These are phyloP conservation scores for Leishmania braziliensis DNA, from an alignment of 208 protist genomes.

Conservation along the genomic window DNA sequence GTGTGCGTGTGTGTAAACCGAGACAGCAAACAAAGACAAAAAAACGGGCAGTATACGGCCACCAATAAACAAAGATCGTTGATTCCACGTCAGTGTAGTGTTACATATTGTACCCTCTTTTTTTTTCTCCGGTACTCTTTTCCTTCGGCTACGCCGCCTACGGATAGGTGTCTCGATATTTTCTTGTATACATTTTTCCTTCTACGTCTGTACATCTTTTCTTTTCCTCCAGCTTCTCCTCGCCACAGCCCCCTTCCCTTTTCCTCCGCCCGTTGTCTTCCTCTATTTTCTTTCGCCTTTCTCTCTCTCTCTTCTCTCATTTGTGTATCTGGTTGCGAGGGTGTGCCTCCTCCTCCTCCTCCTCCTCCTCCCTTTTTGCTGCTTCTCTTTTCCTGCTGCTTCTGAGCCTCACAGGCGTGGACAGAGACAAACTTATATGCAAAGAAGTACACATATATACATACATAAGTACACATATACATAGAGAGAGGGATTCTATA, in stretches of 20 bases:
- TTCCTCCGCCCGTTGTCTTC: background rate
- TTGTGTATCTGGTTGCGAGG: too few relatives aligned
- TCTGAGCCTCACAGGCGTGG: background rate
- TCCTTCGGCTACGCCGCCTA: background rate
- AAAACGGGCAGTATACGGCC: background rate
- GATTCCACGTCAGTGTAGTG: background rate
- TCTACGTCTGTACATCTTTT: background rate
- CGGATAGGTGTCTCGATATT: background rate
- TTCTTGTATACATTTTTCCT: background rate
- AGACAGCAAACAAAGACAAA: background rate
- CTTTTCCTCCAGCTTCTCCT: conserved; percentile 5
- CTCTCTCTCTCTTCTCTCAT: background rate
- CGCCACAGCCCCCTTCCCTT: background rate
- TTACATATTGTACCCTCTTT: background rate
- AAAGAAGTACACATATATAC: background rate
- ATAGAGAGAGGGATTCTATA: background rate
- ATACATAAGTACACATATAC: background rate
- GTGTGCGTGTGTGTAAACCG: background rate
- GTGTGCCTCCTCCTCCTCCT: background rate
- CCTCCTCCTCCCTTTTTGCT: background rate
- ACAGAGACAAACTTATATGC: background rate
- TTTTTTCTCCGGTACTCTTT: background rate
- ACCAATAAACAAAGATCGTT: background rate
- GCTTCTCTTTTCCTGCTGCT: background rate
- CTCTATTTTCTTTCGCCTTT: background rate